Evolutionary conservation across 1,284 basidiomycete species (phyloP).

Genomic region (Marasmius fiardii): DNA sequence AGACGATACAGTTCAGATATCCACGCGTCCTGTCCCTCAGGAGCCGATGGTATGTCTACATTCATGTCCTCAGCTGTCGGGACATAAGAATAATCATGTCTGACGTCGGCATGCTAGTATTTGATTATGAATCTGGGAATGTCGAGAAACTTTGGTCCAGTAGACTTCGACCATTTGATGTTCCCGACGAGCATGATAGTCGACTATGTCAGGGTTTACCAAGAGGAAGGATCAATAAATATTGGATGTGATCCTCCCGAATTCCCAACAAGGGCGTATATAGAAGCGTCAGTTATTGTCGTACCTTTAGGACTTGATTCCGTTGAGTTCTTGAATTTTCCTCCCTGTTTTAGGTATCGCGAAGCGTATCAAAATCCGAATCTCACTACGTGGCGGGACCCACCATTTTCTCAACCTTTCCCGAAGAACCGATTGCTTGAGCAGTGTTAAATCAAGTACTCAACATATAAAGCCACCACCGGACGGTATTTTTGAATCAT

Average conservation of each 20-base stretch:
- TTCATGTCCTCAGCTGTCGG: not conserved
- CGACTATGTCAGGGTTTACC: conserved; percentile 72
- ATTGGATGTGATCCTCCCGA: conserved; percentile 67
- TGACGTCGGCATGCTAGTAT: conserved; percentile 23
- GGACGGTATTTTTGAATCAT: too few species aligned
- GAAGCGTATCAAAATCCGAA: conserved; percentile 31
- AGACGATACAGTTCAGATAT: conserved; percentile 52
- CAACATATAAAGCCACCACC: too few species aligned
- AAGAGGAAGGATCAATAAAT: conserved; percentile 49
- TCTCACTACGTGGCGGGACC: conserved; percentile 35
- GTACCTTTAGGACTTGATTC: not conserved
- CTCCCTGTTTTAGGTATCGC: conserved; percentile 22
- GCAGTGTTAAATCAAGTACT: conserved; percentile 9
- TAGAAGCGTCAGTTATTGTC: conserved; percentile 13
- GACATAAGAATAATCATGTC: not conserved
- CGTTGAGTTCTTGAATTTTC: not conserved
- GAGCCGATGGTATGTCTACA: conserved; percentile 61
- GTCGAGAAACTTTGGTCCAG: conserved; percentile 56
- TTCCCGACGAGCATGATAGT: conserved; percentile 58
- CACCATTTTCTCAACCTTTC: conserved; percentile 37
- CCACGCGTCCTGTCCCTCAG: conserved; percentile 59
- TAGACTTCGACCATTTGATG: conserved; percentile 45
- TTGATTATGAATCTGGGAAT: conserved; percentile 60
- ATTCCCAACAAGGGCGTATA: conserved; percentile 26
- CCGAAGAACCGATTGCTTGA: conserved; percentile 16